These are phyloP conservation scores for Xylariales sp. DNA, from an alignment of 2,329 filamentous ascomycete genomes.

Conservation along the genomic window DNA sequence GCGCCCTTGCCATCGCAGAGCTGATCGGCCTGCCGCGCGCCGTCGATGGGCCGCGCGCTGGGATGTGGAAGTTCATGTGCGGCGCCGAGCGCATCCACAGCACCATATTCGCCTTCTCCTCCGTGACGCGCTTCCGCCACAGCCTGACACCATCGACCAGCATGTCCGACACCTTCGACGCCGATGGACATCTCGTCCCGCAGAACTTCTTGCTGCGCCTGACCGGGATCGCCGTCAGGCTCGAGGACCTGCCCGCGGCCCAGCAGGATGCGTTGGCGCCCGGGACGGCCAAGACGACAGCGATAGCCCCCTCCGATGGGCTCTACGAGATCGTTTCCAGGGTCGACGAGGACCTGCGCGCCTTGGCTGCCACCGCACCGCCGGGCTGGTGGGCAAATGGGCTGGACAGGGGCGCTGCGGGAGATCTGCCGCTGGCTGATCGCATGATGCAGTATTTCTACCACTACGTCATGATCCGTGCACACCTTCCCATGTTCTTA, in stretches of 20 bases:
- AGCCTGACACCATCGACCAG: background rate
- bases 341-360: background rate
- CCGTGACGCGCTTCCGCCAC: background rate
- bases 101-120: background rate
- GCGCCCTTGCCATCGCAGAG: background rate
- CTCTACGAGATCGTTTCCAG: background rate
- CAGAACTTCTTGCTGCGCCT: background rate
- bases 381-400: background rate
- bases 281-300: no score
- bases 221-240: background rate
- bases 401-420: no score
- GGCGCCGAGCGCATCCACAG: background rate
- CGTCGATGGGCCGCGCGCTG: background rate
- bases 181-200: background rate
- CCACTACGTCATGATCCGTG: background rate
- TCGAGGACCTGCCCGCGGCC: background rate
- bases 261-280: no score
- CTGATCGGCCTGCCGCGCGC: background rate
- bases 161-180: no score
- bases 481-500: background rate
- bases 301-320: background rate
- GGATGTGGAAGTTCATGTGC: background rate
- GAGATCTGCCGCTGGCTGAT: background rate
- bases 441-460: background rate
- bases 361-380: background rate